phyloP scores from a whole-genome alignment of 2,329 filamentous ascomycete genomes.

The Coniochaeta prunicola region DNA sequence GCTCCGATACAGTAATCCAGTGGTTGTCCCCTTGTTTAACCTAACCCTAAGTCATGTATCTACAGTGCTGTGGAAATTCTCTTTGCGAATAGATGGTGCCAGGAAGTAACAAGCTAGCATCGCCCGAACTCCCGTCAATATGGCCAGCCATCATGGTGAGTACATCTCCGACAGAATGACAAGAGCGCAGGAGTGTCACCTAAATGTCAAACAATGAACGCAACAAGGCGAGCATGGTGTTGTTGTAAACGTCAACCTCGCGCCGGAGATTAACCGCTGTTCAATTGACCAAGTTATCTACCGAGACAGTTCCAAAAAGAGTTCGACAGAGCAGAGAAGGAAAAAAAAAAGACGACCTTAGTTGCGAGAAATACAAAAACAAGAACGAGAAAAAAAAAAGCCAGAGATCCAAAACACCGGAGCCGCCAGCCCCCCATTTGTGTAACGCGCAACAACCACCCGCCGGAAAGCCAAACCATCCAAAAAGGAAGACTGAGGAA shows the following conservation, averaged over 20 bases:
- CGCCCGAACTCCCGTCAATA: background rate
- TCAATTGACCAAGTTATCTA: background rate
- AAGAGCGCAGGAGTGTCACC: background rate
- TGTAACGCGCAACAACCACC: background rate
- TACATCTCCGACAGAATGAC: background rate
- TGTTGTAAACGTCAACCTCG: background rate
- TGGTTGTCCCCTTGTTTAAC: too few relatives aligned
- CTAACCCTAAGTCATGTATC: too few relatives aligned
- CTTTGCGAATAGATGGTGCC: too few relatives aligned
- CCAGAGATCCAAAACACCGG: background rate
- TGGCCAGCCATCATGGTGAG: background rate
- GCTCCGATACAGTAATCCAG: too few relatives aligned
- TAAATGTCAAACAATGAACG: background rate
- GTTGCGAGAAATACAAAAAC: background rate
- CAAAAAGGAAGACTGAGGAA: background rate
- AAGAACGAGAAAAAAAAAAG: background rate
- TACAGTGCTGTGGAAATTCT: too few relatives aligned
- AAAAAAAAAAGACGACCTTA: background rate
- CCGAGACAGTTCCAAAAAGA: background rate
- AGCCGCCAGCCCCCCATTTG: background rate
- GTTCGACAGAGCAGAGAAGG: background rate
- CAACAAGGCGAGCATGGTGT: background rate
- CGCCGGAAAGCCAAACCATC: background rate
- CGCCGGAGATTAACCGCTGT: background rate
- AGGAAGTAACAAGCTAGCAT: too few relatives aligned